Base-by-base conservation (phyloP, 1,284 basidiomycete species). In the Austroboletus novae-zelandiae region DNA sequence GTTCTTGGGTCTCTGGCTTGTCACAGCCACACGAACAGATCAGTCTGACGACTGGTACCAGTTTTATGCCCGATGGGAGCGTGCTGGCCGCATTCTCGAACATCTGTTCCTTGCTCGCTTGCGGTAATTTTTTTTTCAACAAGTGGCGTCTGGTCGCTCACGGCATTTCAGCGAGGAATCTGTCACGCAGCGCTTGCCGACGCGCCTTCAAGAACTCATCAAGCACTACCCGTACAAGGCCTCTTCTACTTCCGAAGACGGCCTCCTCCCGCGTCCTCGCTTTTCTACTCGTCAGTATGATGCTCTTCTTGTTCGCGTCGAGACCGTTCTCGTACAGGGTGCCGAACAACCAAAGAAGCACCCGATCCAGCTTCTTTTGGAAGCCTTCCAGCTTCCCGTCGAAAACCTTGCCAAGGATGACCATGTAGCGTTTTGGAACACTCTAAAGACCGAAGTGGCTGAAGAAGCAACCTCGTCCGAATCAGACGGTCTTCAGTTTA, bases 61-160 rank as follows among this genome's bases (percentile, higher is more conserved):
- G n/a, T 88, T 90, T 61, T 90, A 89, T 64, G 69, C 72, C 4
- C 75, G 81, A 25, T 90, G 88, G 88, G 84, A 90, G 59, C 73
- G 74, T 27, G 76, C 79, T 18, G 88, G 85, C 25, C 71, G 85
- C 20, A 77, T 85, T 40, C 61, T 89, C 42, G 88, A 89, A 59
- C 88, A 90, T 65, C 53, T 90, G 7, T 88, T 89, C 68, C 70
- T 90, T 50, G 75, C 82, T 13, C 74, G 78, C 52, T 79, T 89
- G 47, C 78, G 87, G 87, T 86, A 48, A 47, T 23, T 23, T 9
- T 32, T 6, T 9, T 11, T 20, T 17, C 15, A n/a, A 15, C 7
- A 8, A 8, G 5, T 34, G 10, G 4, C 15, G 31, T 10, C 5
- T 14, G 0, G 29, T 25, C n/a, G 37, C 51, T 66, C 15, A 63